A percentile compares a stretch with the other conserved stretches of the same genome.
Conservation (phyloP, 495 filamentous ascomycete genomes). For the Neurospora sp. region DNA sequence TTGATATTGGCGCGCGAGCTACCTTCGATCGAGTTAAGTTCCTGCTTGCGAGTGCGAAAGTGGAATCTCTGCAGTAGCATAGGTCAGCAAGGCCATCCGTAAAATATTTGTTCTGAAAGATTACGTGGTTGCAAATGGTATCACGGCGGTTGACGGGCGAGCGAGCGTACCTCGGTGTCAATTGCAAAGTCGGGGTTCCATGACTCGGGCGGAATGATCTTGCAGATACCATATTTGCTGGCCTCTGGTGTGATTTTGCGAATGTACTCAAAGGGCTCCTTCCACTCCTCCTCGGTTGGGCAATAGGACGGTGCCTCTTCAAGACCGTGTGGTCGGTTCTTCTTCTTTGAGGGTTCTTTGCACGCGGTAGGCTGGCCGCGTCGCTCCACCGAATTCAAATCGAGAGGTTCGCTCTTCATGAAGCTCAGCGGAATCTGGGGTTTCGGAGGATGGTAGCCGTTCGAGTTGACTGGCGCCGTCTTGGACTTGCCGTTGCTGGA, state of each 20-base stretch:
- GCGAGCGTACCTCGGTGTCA: constrained; percentile 78
- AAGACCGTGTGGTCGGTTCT: constrained; percentile 69
- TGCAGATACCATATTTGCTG: constrained; percentile 77
- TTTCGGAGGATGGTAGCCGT: constrained; percentile 42
- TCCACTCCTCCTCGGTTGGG: constrained; percentile 89
- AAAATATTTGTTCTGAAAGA: not conserved
- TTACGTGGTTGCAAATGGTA: not conserved
- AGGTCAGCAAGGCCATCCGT: constrained; percentile 5
- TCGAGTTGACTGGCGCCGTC: constrained; percentile 36
- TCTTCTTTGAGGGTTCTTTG: constrained; percentile 64
- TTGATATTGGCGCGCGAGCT: constrained; percentile 91
- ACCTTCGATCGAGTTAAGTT: constrained; percentile 97
- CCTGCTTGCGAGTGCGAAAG: constrained; percentile 92
- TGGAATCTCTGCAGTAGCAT: constrained; percentile 67
- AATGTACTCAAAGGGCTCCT: constrained; percentile 87
- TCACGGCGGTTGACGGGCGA: not conserved
- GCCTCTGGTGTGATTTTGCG: constrained; percentile 80
- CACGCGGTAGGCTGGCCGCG: constrained; percentile 66
- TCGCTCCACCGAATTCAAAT: constrained; percentile 84
- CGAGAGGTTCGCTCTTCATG: constrained; percentile 52
- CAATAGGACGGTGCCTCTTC: constrained; percentile 86
- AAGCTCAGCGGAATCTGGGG: constrained; percentile 40
- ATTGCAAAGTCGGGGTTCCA: constrained; percentile 96
- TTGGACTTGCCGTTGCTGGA: constrained; percentile 31
- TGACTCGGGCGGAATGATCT: constrained; percentile 84